Base-by-base conservation (phyloP, 208 protist species). In the Porcisia deanei region DNA sequence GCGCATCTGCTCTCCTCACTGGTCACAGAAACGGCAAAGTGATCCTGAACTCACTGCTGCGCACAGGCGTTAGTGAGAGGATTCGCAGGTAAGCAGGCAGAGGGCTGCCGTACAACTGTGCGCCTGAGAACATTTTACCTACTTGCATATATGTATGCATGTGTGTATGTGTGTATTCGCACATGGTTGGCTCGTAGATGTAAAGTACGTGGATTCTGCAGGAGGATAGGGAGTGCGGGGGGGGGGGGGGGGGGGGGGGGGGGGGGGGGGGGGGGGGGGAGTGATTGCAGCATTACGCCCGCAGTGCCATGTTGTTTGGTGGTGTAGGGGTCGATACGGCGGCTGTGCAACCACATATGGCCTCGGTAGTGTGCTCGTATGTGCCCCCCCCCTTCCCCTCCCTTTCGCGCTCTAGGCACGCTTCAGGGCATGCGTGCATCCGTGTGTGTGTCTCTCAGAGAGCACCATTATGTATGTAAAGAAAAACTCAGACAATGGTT, bases 1-100 rank as follows among this genome's bases (percentile, higher is more conserved):
- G 72, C 16, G 69, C 58, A 20, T 30, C 77, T 18, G 71, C 58
- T 54, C 71, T 87, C 49, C 74, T 87, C 65, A 83, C 79, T 3
- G 83, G 83, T 2, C 79, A 83, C 55, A 58, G 65, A 53, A 76
- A 70, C 43, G 83, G 83, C 20, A 71, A 63, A 34, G 83, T 87
- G 45, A 63, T 82, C 30, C 64, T 82, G 43, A 81, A 57, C 68
- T 43, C 79, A n/a, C 52, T 83, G 52, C n/a, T 63, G 18, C 41
- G 57, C 18, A 47, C 47, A 1, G 68, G 71, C 18, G 68, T 52
- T 7, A 65, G 3, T 5, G 47, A 65, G 66, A 74, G 65, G 68
- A 52, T 43, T 61, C 60, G 60, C 53, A 47, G 54, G 68, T 43
- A 30, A 52, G n/a, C 9, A 14, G 41, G 63, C 45, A 30, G 39